Evolutionary conservation across 495 filamentous ascomycete species (phyloP), one percentile per base, ranked within the genome.

Genomic region (Xylaria nigripes): DNA sequence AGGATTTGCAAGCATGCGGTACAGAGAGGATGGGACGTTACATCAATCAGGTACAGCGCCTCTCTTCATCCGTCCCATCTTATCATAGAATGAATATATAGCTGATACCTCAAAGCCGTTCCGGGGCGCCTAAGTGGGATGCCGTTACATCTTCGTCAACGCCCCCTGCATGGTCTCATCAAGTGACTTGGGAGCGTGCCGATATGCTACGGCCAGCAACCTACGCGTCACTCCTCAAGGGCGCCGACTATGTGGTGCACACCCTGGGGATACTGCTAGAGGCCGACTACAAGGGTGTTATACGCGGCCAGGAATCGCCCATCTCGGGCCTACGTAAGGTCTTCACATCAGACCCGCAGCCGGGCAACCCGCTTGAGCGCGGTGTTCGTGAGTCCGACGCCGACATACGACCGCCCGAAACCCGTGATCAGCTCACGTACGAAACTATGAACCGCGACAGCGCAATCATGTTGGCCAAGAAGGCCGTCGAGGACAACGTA

Each of bases 401-500:
- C 32, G 73, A 77, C 29, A 68, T 88, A 47, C 69, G 77, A 60
- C 75, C 82, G n/a, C 75, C 82, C 50, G 84, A 87, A 64, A 71
- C 70, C 29, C 78, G 82, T 62, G 81, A 82, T 18, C 87, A 95
- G 70, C 70, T 95, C 62, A 96, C 91, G 32, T 98, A 98, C 74
- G 93, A 98, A 78, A 80, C 90, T 57, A 96, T 98, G 89, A 98
- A 98, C 73, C 81, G 93, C 55, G 94, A 98, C 58, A 74, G 71
- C 64, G 85, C 86, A 12, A 86, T 97, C 56, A 79, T 84, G 45
- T 75, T 98, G n/a, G 93, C 92, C 10, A 82, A 86, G 63, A 88
- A 95, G 71, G 81, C 90, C 9, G 76, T 74, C 21, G 66, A 64
- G 32, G 79, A 81, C 44, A 76, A 82, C 27, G 83, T 87, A 27